Percentiles rank a stretch among this genome's conserved stretches.
Conservation (phyloP, 169 alveolate genomes). For the Amoebophrya sp. region DNA sequence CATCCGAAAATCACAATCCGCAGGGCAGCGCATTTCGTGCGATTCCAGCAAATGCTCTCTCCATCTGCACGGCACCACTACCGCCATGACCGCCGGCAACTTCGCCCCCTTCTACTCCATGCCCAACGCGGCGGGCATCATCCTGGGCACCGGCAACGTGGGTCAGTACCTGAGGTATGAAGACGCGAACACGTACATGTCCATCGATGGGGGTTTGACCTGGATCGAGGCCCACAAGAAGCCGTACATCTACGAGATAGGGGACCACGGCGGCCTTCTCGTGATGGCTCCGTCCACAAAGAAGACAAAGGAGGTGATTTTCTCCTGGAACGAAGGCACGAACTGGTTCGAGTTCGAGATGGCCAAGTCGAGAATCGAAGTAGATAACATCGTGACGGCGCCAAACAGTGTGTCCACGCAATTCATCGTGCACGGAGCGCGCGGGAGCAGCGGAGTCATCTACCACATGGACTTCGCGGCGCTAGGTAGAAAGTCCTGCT, state of each 20-base stretch:
- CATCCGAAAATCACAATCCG: not conserved
- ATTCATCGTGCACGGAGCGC: slow-evolving; percentile 75
- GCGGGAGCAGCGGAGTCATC: slow-evolving; percentile 46
- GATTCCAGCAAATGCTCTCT: slow-evolving; percentile 64
- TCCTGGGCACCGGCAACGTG: slow-evolving; percentile 91
- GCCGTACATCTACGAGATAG: slow-evolving; percentile 84
- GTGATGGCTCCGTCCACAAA: slow-evolving; percentile 76
- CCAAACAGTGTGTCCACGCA: slow-evolving; percentile 72
- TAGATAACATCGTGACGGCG: slow-evolving; percentile 84
- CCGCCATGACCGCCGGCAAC: slow-evolving; percentile 44
- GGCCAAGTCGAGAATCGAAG: slow-evolving; percentile 40
- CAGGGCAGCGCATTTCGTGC: not conserved
- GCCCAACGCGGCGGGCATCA: slow-evolving; percentile 85
- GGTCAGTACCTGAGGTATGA: slow-evolving; percentile 72
- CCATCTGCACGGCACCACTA: slow-evolving; percentile 80
- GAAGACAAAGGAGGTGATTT: slow-evolving; percentile 43
- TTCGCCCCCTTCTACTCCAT: slow-evolving; percentile 88
- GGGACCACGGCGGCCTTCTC: slow-evolving; percentile 93
- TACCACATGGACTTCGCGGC: slow-evolving; percentile 76
- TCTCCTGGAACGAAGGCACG: slow-evolving; percentile 79
- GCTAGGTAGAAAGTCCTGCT: slow-evolving; percentile 43
- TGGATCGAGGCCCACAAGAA: slow-evolving; percentile 90
- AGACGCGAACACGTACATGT: slow-evolving; percentile 43
- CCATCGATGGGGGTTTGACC: slow-evolving; percentile 90
- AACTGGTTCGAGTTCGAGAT: not conserved